Base-by-base conservation (phyloP, 2,329 filamentous ascomycete genomes). In the Macrophomina phaseolina region DNA sequence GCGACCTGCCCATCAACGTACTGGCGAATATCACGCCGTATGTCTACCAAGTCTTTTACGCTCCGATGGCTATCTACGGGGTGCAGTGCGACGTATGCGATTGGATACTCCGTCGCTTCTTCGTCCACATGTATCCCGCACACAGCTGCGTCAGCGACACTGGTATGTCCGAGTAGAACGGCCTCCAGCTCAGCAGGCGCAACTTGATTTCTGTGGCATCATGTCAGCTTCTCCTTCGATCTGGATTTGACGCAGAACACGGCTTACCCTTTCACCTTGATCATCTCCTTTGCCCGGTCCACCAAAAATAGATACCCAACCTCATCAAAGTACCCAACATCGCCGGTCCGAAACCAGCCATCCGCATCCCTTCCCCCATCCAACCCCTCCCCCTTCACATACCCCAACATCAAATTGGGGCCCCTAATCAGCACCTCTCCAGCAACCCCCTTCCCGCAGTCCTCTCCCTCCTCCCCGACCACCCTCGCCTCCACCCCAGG, bases 121-220 rank as follows among this genome's bases (percentile, higher is more conserved):
- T 69, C 56, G 11, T 71, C 65, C 66, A 74, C 67, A 70, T 72
- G 68, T 36, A 73, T 60, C 0, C 72, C 76, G 61, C 76, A 77
- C 3, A 79, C 76, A 0, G 73, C 75, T 7, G 73, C 74, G 40
- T 78, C 75, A 1, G 18, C 60, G 8, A 78, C 75, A 2, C 62
- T 23, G 2, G 71, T 68, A 68, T 77, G 75, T 2, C 71, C 67
- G 12, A 72, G 66, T 4, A 78, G 68, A 8, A 75, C 69, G 1
- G 70, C 69, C 53, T 78, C 76, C n/a, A 78, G 68, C 65, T 78
- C 76, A 0, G 73, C 72, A 0, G 76, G 76, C 2, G 76, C 69
- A 5, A 78, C 74, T 68, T 77, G 75, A 36, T 73, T 68, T 7
- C 68, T 72, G 16, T 12, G 18, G 9, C 18, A 28, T 1, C 48